These are phyloP conservation scores for Bipolaris sorokiniana DNA, from an alignment of 2,329 filamentous ascomycete species.

Conservation along the genomic window DNA sequence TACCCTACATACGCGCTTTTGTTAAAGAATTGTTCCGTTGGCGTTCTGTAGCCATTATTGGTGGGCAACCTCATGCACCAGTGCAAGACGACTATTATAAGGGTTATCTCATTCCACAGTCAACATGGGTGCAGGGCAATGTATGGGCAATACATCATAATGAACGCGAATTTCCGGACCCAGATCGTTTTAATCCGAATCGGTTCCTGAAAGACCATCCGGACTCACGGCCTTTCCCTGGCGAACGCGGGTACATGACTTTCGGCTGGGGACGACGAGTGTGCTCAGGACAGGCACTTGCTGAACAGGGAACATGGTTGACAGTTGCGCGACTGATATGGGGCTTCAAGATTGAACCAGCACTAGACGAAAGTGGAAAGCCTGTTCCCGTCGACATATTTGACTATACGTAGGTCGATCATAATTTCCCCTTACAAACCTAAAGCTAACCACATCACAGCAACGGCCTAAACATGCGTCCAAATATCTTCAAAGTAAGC, in stretches of 20 bases:
- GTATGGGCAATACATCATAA: conserved; percentile 53
- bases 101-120: conserved; percentile 49
- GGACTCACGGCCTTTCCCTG: conserved; percentile 41
- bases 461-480: conserved; percentile 65
- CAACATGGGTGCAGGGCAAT: conserved; percentile 49
- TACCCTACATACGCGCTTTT: conserved; percentile 50
- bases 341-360: conserved; percentile 60
- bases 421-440: neutral
- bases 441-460: conserved; percentile 36
- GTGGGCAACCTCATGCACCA: conserved; percentile 46
- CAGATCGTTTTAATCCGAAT: conserved; percentile 47
- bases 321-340: conserved; percentile 64
- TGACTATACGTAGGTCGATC: conserved; percentile 56
- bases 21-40: conserved; percentile 47
- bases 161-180: conserved; percentile 46
- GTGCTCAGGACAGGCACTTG: conserved; percentile 65
- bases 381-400: conserved; percentile 63
- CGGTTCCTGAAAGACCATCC: conserved; percentile 36
- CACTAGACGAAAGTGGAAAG: conserved; percentile 51
- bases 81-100: conserved; percentile 46
- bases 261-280: conserved; percentile 64
- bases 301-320: conserved; percentile 66
- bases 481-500: conserved; percentile 61
- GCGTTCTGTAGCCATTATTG: conserved; percentile 45
- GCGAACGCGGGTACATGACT: conserved; percentile 59